Evolutionary conservation across 257 asterid species (phyloP).

Genomic region (Plectranthus barbatus): DNA sequence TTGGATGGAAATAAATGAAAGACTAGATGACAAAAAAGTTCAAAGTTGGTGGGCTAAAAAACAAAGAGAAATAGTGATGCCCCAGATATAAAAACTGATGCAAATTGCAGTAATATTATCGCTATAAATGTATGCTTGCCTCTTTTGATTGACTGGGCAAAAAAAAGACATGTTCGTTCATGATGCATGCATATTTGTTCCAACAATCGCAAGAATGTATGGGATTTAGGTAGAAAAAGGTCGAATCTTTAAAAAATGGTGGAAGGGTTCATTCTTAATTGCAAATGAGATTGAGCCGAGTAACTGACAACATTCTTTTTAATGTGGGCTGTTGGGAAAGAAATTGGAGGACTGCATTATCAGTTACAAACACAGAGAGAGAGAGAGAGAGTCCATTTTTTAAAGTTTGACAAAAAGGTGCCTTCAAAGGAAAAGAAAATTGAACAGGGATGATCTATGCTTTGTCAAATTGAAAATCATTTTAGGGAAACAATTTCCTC

Average conservation of each 20-base stretch:
- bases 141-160: background rate
- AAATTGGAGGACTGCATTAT: background rate
- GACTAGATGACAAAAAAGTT: background rate
- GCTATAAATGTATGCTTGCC: background rate
- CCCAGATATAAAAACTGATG: slow-evolving; percentile 11
- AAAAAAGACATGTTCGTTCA: background rate
- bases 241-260: background rate
- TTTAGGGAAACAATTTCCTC: too few relatives aligned
- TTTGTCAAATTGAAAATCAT: too few relatives aligned
- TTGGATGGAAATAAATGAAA: background rate
- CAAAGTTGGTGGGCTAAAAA: slow-evolving; percentile 24
- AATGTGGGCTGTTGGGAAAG: background rate
- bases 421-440: too few relatives aligned
- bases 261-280: background rate
- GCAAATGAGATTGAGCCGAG: background rate
- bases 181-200: background rate
- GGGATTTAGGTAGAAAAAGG: slow-evolving; percentile 1
- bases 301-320: slow-evolving; percentile 2
- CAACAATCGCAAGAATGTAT: background rate
- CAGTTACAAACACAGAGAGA: background rate
- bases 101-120: background rate
- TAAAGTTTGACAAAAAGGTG: too few relatives aligned
- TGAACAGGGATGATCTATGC: too few relatives aligned
- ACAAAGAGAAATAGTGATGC: slow-evolving; percentile 24
- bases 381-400: too few relatives aligned